Percentiles rank a stretch among this genome's conserved stretches.
phyloP scores from a whole-genome alignment of 495 filamentous ascomycete genomes.

The Lasiosphaeriaceae sp. region DNA sequence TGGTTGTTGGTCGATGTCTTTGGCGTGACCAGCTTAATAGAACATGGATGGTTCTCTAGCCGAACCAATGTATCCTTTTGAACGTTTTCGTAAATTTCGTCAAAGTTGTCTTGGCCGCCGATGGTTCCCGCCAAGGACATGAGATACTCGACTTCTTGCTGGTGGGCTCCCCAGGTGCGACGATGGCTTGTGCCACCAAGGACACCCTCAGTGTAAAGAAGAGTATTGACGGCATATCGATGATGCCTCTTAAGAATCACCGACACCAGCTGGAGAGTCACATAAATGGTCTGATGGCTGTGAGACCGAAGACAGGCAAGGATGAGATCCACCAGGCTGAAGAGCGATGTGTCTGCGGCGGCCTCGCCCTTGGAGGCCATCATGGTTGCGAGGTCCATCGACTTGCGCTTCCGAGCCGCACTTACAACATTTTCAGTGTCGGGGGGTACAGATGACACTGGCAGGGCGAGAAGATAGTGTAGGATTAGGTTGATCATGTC shows the following conservation, averaged over 20 bases:
- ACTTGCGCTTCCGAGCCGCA: slow-evolving; percentile 76
- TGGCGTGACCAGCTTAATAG: slow-evolving; percentile 53
- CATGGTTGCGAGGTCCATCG: slow-evolving; percentile 78
- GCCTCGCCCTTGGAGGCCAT: slow-evolving; percentile 64
- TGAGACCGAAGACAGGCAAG: slow-evolving; percentile 77
- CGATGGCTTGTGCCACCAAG: slow-evolving; percentile 45
- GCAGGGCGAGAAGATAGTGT: slow-evolving; percentile 83
- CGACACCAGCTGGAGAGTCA: slow-evolving; percentile 79
- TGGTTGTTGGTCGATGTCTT: slow-evolving; percentile 50
- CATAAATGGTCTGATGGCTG: slow-evolving; percentile 82
- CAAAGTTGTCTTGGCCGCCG: slow-evolving; percentile 63
- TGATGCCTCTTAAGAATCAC: slow-evolving; percentile 84
- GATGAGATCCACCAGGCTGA: slow-evolving; percentile 90
- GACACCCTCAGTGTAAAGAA: slow-evolving; percentile 62
- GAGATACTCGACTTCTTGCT: slow-evolving; percentile 72
- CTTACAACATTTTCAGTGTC: slow-evolving; percentile 38
- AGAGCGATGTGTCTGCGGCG: slow-evolving; percentile 77
- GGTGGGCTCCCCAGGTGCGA: slow-evolving; percentile 71
- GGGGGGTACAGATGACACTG: slow-evolving; percentile 33
- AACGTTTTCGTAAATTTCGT: slow-evolving; percentile 78
- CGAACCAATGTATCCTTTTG: slow-evolving; percentile 72
- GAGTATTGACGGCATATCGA: slow-evolving; percentile 71
- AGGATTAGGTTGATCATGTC: slow-evolving; percentile 90
- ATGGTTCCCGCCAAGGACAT: slow-evolving; percentile 69
- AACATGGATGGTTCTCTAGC: slow-evolving; percentile 80